These are phyloP conservation scores for Prunus padus DNA, from an alignment of 306 rosid species.

Conservation along the genomic window DNA sequence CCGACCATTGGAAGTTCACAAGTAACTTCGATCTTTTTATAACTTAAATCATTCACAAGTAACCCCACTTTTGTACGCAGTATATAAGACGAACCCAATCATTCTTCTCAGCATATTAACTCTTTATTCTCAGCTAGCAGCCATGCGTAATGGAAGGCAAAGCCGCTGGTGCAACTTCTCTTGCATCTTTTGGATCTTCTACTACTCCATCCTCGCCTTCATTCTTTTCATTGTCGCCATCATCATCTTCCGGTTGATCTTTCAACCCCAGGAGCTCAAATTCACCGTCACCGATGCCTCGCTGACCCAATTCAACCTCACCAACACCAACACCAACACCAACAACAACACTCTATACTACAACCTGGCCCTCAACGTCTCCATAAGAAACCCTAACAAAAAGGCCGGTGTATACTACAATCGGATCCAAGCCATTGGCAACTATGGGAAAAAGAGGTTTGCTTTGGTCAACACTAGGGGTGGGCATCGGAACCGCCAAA, in stretches of 20 bases:
- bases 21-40: no score
- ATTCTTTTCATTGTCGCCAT: not conserved
- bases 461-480: not conserved
- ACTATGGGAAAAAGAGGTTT: slow-evolving; percentile 9
- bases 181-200: no score
- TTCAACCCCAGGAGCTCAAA: not conserved
- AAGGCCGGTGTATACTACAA: slow-evolving; percentile 2
- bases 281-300: not conserved
- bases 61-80: no score
- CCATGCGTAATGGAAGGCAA: no score
- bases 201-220: not conserved
- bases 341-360: slow-evolving; percentile 7
- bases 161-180: no score
- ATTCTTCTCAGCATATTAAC: no score
- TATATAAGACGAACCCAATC: no score
- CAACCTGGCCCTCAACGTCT: slow-evolving; percentile 20
- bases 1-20: no score
- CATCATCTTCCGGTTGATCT: not conserved
- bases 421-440: not conserved
- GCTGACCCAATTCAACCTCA: not conserved
- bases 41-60: no score
- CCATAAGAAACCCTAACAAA: slow-evolving; percentile 22
- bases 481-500: no score
- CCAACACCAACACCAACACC: not conserved
- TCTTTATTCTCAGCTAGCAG: no score